Evolutionary conservation across 768 basidiomycete species (phyloP), one percentile per base, ranked within the genome.

Genomic region (Hypholoma fasciculare): DNA sequence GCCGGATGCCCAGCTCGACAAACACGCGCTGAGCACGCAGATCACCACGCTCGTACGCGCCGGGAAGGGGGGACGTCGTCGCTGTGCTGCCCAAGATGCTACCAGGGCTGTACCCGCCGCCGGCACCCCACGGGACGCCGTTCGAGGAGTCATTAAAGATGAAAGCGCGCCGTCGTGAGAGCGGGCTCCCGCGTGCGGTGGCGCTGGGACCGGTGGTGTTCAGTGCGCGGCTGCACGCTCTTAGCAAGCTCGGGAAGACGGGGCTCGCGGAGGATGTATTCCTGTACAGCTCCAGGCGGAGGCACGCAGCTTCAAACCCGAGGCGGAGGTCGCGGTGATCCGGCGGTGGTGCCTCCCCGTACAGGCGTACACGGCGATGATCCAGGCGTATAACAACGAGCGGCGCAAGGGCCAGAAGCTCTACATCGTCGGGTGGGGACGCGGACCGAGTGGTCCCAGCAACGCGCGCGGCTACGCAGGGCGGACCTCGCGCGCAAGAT

Each of bases 361-460:
- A 2, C 76, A 85, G 8, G 84, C 88, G 1, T 93, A 90, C 67
- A 92, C 89, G 1, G 72, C 82, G 49, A 90, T 92, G 85, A 67
- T 94, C 56, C 77, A 84, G 48, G 73, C 82, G 34, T 91, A 89
- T 60, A 79, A 74, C 1, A 63, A 67, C 3, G 65, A 46, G 58
- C 62, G 40, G 46, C n/a, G 34, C 49, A 46, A 1, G 34, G 42
- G 1, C 43, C 48, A 44, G 36, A 43, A 36, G 0, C 36, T 16
- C 17, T 51, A 48, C 13, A 54, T 39, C 42, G 14, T 30, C 19
- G 44, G 39, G 34, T 57, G 58, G 58, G 57, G 2, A 38, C 2
- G 13, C 34, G 30, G 17, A 17, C 23, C 12, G 26, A 5, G 13
- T 13, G 36, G 11, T 13, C 20, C 7, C 19, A 9, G 12, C 0